These are phyloP conservation scores for Colletotrichum lindemuthianum DNA, from an alignment of 2,329 filamentous ascomycete genomes.

Conservation along the genomic window DNA sequence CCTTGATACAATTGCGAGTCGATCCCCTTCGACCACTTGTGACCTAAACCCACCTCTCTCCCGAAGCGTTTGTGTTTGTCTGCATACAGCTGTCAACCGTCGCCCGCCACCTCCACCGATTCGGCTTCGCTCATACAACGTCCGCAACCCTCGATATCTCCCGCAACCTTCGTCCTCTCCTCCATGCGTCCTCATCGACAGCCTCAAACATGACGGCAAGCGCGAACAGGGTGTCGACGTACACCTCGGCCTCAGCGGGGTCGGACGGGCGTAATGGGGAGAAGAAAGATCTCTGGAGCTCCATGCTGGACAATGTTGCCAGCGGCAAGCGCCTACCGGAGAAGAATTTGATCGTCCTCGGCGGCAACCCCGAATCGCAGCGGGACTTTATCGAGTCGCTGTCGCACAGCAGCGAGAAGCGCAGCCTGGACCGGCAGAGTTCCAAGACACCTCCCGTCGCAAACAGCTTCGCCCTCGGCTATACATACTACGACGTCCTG, in stretches of 20 bases:
- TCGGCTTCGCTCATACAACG: neutral
- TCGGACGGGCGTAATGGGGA: conserved; percentile 70
- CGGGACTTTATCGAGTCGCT: conserved; percentile 81
- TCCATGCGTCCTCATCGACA: conserved; percentile 26
- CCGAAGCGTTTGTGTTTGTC: conserved; percentile 27
- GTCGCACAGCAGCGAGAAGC: conserved; percentile 63
- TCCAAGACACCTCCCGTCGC: conserved; percentile 80
- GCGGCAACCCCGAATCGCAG: conserved; percentile 84
- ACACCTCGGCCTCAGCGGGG: conserved; percentile 64
- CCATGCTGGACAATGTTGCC: conserved; percentile 89
- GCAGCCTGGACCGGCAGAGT: conserved; percentile 63
- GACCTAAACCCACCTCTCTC: neutral
- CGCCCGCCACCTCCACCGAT: conserved; percentile 7
- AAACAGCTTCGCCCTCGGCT: conserved; percentile 91
- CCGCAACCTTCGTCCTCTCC: neutral
- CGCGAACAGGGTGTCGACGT: conserved; percentile 67
- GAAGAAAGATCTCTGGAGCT: conserved; percentile 93
- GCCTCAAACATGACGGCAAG: conserved; percentile 57
- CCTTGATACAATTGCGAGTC: neutral
- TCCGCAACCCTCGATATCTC: conserved; percentile 14
- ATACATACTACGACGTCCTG: conserved; percentile 94
- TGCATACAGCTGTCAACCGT: conserved; percentile 29
- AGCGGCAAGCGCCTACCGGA: conserved; percentile 90
- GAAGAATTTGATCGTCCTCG: conserved; percentile 88
- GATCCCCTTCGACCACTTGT: neutral